These are phyloP conservation scores for Cyathus striatus DNA, from an alignment of 768 basidiomycete genomes.

Conservation along the genomic window DNA sequence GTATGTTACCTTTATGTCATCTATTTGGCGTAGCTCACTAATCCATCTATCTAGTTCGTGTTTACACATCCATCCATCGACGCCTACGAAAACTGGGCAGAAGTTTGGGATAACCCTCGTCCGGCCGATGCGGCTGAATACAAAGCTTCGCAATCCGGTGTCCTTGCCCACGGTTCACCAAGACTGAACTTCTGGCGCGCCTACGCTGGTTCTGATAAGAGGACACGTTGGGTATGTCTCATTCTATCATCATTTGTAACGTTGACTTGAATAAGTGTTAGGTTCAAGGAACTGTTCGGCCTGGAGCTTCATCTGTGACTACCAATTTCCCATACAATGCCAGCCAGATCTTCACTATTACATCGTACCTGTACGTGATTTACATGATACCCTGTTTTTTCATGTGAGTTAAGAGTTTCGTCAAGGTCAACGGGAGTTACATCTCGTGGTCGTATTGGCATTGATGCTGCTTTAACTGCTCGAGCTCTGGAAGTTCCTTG, in stretches of 20 bases:
- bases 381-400: conserved; percentile 10
- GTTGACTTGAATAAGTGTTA: conserved; percentile 11
- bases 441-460: conserved; percentile 59
- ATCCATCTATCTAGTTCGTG: conserved; percentile 34
- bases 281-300: conserved; percentile 61
- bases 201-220: conserved; percentile 38
- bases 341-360: conserved; percentile 58
- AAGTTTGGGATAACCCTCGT: conserved; percentile 51
- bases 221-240: conserved; percentile 41
- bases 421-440: conserved; percentile 54
- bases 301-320: conserved; percentile 48
- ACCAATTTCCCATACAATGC: conserved; percentile 48
- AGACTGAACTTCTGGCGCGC: conserved; percentile 62
- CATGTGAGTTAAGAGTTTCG: conserved; percentile 5
- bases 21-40: not conserved
- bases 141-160: conserved; percentile 43
- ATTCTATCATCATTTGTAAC: not conserved
- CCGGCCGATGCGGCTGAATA: conserved; percentile 55
- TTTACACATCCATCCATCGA: conserved; percentile 62
- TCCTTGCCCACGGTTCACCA: conserved; percentile 55
- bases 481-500: conserved; percentile 48
- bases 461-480: conserved; percentile 45
- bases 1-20: conserved; percentile 21
- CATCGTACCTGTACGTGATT: conserved; percentile 43
- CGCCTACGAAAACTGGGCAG: conserved; percentile 62